A percentile compares a stretch with the other conserved stretches of the same genome.
Evolutionary conservation across 305 asterid genomes (phyloP).

Genomic region (Fraxinus greggii): DNA sequence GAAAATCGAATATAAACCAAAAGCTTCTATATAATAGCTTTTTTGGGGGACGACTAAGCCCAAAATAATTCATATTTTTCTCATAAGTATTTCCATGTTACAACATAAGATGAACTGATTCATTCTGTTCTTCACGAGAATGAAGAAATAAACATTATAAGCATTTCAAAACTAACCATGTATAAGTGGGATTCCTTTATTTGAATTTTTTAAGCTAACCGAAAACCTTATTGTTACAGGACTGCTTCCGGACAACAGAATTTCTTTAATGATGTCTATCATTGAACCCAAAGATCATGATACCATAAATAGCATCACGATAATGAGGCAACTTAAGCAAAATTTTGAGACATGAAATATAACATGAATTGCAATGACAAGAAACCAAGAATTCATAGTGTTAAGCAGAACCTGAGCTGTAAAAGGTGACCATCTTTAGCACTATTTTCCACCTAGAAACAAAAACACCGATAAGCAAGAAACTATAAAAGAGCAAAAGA

Average conservation of each 20-base stretch:
- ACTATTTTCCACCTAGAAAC: slow-evolving; percentile 66
- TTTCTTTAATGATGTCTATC: background rate
- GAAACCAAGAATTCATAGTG: slow-evolving; percentile 9
- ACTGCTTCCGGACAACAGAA: background rate
- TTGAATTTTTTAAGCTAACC: slow-evolving; percentile 14
- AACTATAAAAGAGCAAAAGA: slow-evolving; percentile 21
- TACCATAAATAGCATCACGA: background rate
- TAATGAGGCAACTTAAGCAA: background rate
- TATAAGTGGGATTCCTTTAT: slow-evolving; percentile 10
- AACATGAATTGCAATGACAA: slow-evolving; percentile 6
- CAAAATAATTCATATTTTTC: background rate
- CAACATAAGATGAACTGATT: background rate
- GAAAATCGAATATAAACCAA: background rate
- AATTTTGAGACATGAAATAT: background rate
- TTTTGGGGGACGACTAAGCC: background rate
- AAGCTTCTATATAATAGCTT: background rate
- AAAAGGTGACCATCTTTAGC: slow-evolving; percentile 84
- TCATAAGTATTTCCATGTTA: background rate
- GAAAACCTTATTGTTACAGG: slow-evolving; percentile 5
- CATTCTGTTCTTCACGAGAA: background rate
- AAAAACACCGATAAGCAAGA: slow-evolving; percentile 18
- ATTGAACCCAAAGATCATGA: background rate
- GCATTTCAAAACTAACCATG: slow-evolving; percentile 14
- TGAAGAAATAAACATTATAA: slow-evolving; percentile 6
- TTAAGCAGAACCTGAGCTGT: slow-evolving; percentile 77